Evolutionary conservation across 2,329 filamentous ascomycete genomes (phyloP).

Genomic region (Cyphellophora europaea): DNA sequence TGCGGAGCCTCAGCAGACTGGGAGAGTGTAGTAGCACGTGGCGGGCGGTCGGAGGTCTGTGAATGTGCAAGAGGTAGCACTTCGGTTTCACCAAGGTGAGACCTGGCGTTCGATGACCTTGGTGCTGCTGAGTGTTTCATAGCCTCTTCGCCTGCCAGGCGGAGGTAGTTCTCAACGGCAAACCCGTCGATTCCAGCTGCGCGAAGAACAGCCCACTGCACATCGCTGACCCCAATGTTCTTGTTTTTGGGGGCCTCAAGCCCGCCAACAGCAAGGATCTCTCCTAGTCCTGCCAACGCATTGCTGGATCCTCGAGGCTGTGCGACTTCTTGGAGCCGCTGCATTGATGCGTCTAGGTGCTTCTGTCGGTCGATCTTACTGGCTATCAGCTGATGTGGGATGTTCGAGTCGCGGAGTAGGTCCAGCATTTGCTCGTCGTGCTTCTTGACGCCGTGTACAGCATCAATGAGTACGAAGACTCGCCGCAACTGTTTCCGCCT

Average conservation of each 20-base stretch:
- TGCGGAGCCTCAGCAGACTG: too few relatives aligned
- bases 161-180: slow-evolving; percentile 11
- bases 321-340: background rate
- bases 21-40: too few relatives aligned
- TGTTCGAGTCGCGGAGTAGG: slow-evolving; percentile 44
- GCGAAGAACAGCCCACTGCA: slow-evolving; percentile 55
- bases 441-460: slow-evolving; percentile 53
- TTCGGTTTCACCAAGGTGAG: too few relatives aligned
- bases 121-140: too few relatives aligned
- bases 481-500: slow-evolving; percentile 52
- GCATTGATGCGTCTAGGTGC: background rate
- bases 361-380: slow-evolving; percentile 50
- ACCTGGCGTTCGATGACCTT: too few relatives aligned
- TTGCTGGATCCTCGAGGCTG: slow-evolving; percentile 5
- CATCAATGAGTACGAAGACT: slow-evolving; percentile 57
- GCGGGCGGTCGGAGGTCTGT: too few relatives aligned
- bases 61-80: too few relatives aligned
- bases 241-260: too few relatives aligned
- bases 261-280: too few relatives aligned
- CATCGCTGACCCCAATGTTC: slow-evolving; percentile 48
- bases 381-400: slow-evolving; percentile 58
- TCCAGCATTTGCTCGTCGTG: slow-evolving; percentile 49
- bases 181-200: slow-evolving; percentile 48
- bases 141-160: too few relatives aligned
- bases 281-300: background rate